phyloP scores from a whole-genome alignment of 1,284 basidiomycete genomes.

The Trametes hirsuta region DNA sequence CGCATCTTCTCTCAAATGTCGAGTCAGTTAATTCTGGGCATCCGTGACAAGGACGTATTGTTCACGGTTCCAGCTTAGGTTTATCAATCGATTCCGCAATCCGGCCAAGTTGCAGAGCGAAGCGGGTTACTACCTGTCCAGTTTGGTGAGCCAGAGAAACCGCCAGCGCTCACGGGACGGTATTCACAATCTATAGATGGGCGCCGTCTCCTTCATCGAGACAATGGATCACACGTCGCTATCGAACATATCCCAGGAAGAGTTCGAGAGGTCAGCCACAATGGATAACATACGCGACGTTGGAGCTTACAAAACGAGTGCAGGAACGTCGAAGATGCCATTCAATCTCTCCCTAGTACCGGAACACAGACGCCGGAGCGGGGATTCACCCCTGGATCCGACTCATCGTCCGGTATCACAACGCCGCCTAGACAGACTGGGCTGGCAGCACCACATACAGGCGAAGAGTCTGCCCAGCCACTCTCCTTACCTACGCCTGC shows the following conservation, averaged over 20 bases:
- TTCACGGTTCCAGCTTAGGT: constrained; percentile 51
- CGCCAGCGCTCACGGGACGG: not conserved
- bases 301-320: not conserved
- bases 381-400: constrained; percentile 27
- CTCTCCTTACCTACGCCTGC: constrained; percentile 66
- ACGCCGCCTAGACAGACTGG: constrained; percentile 31
- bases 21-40: constrained; percentile 58
- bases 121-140: constrained; percentile 96
- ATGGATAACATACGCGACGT: not conserved
- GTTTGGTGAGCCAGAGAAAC: constrained; percentile 63
- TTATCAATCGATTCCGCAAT: constrained; percentile 94
- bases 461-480: constrained; percentile 85
- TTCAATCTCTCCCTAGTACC: constrained; percentile 73
- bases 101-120: constrained; percentile 91
- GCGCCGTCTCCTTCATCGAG: constrained; percentile 94
- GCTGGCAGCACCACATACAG: constrained; percentile 57
- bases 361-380: constrained; percentile 51
- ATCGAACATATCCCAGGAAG: constrained; percentile 89
- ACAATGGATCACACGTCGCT: constrained; percentile 95
- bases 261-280: constrained; percentile 78
- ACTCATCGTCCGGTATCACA: constrained; percentile 26
- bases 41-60: no score
- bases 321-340: constrained; percentile 84
- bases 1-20: constrained; percentile 92
- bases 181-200: constrained; percentile 57